Evolutionary conservation across 768 basidiomycete species (phyloP).

Genomic region (Ramaria rubella): DNA sequence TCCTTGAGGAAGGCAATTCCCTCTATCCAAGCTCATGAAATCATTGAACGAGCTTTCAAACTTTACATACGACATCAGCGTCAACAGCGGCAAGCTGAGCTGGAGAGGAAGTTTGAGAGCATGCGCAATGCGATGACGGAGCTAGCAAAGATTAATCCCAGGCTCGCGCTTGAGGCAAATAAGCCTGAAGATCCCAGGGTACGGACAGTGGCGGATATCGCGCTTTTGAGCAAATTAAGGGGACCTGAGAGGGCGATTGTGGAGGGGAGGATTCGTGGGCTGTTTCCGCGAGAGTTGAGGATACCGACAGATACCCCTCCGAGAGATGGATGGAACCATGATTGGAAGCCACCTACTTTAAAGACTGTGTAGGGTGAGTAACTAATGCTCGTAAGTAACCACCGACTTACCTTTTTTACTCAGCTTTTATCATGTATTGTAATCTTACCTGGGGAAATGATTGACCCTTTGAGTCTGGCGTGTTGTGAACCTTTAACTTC

Average conservation of each 20-base stretch:
- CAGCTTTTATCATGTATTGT: background rate
- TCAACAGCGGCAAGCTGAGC: conserved; percentile 58
- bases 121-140: conserved; percentile 86
- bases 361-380: background rate
- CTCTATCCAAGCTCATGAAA: conserved; percentile 83
- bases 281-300: conserved; percentile 84
- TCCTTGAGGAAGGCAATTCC: conserved; percentile 82
- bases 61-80: conserved; percentile 73
- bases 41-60: conserved; percentile 86
- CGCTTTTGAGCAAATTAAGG: conserved; percentile 53
- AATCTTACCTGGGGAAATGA: no score
- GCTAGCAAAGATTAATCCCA: conserved; percentile 52
- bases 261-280: conserved; percentile 54
- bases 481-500: no score
- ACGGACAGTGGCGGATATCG: conserved; percentile 49
- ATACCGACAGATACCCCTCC: conserved; percentile 83
- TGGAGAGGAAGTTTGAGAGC: conserved; percentile 68
- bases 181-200: conserved; percentile 67
- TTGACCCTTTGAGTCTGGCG: no score
- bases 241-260: conserved; percentile 60
- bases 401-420: background rate
- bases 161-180: conserved; percentile 65
- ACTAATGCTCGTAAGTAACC: background rate
- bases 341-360: conserved; percentile 66
- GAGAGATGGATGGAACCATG: conserved; percentile 76